phyloP scores from a whole-genome alignment of 495 filamentous ascomycete species.

The Aspergillus nanangensis region DNA sequence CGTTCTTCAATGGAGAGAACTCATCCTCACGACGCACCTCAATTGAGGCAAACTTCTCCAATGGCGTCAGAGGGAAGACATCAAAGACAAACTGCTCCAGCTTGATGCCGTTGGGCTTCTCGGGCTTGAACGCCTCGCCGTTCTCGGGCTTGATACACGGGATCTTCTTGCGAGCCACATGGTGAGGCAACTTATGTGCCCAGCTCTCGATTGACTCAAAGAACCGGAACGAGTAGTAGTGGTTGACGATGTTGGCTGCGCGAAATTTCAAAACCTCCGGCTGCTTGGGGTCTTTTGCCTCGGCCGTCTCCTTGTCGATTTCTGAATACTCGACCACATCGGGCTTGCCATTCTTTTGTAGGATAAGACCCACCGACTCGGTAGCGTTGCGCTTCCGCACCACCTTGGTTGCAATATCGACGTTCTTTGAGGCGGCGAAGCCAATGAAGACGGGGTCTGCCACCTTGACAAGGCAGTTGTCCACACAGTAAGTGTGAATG shows the following conservation, averaged over 20 bases:
- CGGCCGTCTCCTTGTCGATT: constrained; percentile 81
- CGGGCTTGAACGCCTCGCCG: constrained; percentile 78
- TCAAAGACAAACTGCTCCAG: constrained; percentile 99
- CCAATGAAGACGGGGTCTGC: constrained; percentile 95
- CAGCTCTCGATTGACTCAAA: constrained; percentile 84
- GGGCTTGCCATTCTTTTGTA: constrained; percentile 91
- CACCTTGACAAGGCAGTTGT: constrained; percentile 98
- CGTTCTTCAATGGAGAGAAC: constrained; percentile 98
- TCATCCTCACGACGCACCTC: constrained; percentile 97
- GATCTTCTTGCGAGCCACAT: constrained; percentile 98
- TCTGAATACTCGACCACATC: constrained; percentile 99
- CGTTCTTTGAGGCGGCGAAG: constrained; percentile 81
- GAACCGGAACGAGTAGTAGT: constrained; percentile 97
- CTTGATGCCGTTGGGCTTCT: constrained; percentile 96
- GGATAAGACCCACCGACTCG: constrained; percentile 92
- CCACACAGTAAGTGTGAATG: constrained; percentile 96
- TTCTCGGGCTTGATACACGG: constrained; percentile 71
- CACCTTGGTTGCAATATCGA: constrained; percentile 97
- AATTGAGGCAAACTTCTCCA: constrained; percentile 89
- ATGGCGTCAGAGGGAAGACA: constrained; percentile 83
- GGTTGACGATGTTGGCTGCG: constrained; percentile 98
- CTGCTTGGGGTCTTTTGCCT: constrained; percentile 84
- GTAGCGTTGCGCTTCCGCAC: constrained; percentile 97
- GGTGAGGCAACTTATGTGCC: constrained; percentile 83
- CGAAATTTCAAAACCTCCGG: constrained; percentile 85